Percentiles rank a stretch among this genome's conserved stretches.
Conservation (phyloP, 352 stramenopile species). For the Aphanomyces stellatus region DNA sequence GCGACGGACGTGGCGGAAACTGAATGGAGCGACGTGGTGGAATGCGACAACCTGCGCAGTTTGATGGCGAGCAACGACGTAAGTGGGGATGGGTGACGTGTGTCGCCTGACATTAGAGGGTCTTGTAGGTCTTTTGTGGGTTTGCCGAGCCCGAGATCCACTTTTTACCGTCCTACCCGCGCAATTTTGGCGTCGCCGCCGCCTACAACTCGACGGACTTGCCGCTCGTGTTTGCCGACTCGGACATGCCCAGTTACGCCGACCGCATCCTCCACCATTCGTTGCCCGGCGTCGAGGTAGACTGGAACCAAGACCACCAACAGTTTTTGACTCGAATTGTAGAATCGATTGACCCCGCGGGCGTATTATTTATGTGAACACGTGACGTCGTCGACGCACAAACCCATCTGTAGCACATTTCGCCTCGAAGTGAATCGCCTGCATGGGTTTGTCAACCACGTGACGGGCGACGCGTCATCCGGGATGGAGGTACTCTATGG, state of each 20-base stretch:
- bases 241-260: background rate
- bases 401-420: conserved; percentile 61
- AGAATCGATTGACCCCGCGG: conserved; percentile 43
- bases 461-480: too few species aligned
- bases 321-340: too few species aligned
- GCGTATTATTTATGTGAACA: conserved; percentile 62
- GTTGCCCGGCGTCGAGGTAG: conserved; percentile 36
- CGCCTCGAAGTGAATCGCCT: conserved; percentile 68
- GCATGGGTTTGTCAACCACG: conserved; percentile 21
- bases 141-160: conserved; percentile 72
- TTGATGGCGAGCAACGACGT: conserved; percentile 68
- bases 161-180: conserved; percentile 69
- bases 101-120: conserved; percentile 9
- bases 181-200: conserved; percentile 42
- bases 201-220: conserved; percentile 40
- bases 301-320: too few species aligned
- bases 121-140: conserved; percentile 78
- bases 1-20: conserved; percentile 42
- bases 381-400: conserved; percentile 55
- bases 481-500: background rate
- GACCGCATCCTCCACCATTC: conserved; percentile 43
- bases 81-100: background rate
- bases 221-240: background rate
- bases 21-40: conserved; percentile 68
- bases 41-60: conserved; percentile 56